Base-by-base conservation (phyloP, 768 basidiomycete species). In the Amanita rubescens region DNA sequence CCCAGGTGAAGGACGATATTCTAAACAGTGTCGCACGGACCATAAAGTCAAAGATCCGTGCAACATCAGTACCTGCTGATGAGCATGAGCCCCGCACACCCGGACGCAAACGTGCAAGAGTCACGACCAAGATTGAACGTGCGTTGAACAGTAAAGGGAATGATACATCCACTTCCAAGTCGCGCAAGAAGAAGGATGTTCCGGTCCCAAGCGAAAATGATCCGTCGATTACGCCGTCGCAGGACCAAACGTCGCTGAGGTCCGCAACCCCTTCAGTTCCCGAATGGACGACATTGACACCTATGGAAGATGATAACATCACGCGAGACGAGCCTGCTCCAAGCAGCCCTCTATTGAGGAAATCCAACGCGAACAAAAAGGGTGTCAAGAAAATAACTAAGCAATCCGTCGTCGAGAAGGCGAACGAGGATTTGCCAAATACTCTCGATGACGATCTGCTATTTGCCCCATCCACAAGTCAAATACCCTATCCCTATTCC, bases 251-350 rank as follows among this genome's bases (percentile, higher is more conserved):
- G 55, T 51, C 25, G 15, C 53, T 34, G 39, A 57, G 30, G 49
- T 19, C 48, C 10, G n/a, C 39, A 7, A 19, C 42, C n/a, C 17
- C 30, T 3, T 15, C 43, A 6, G 24, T 52, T 35, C 15, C 42
- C 17, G 33, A 20, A 11, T 53, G 52, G 51, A 54, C 53, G n/a
- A 37, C 59, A 22, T 52, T 34, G 41, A 37, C 46, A 25, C 52
- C 27, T 32, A 14, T 35, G 11, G 51, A 59, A 30, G 54, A 54
- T 38, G 62, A 62, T 27, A 58, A 44, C 51, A 54, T 33, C 24
- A 10, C 27, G n/a, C 25, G 30, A n/a, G 44, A 43, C 19, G 51
- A 33, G 32, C 39, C 43, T 19, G 3, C 20, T 11, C 19, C 30
- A 4, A 51, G 51, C 20, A 51, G 51, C 10, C 49, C 49, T 20